These are phyloP conservation scores for Cercospora zeae-maydis DNA, from an alignment of 2,329 filamentous ascomycete genomes.

Conservation along the genomic window DNA sequence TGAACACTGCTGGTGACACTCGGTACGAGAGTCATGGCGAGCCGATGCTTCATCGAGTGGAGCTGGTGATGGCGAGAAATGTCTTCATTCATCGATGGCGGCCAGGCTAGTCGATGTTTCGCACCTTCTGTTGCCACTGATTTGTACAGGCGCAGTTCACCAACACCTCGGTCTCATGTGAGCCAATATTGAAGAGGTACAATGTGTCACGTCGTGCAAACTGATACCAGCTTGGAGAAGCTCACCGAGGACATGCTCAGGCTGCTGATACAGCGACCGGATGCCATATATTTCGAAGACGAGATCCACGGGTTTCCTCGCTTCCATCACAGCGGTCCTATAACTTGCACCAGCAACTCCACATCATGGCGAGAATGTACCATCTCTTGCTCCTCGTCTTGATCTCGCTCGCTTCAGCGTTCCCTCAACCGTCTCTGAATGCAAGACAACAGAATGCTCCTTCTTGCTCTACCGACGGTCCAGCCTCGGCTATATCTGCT, in stretches of 20 bases:
- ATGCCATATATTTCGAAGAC: neutral
- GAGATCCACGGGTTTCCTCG: neutral
- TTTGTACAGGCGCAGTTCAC: neutral
- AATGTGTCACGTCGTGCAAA: neutral
- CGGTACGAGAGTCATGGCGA: neutral
- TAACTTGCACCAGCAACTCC: neutral
- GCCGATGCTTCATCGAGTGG: neutral
- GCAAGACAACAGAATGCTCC: neutral
- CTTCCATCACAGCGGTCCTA: neutral
- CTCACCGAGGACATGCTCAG: neutral
- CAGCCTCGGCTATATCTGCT: neutral
- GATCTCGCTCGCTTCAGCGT: neutral
- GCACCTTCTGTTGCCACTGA: neutral
- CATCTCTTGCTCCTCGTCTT: neutral
- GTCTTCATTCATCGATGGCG: neutral
- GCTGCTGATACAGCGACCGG: neutral
- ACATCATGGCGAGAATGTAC: neutral
- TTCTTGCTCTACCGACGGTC: neutral
- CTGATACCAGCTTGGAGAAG: neutral
- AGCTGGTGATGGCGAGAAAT: neutral
- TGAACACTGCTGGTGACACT: neutral
- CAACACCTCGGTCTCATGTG: neutral
- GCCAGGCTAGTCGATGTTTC: neutral
- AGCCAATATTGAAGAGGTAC: slow-evolving; percentile 3
- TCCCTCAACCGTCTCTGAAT: slow-evolving; percentile 1